Percentiles rank a stretch among this genome's conserved stretches.
Conservation (phyloP, 2,329 filamentous ascomycete species). For the Penicillium sp. region DNA sequence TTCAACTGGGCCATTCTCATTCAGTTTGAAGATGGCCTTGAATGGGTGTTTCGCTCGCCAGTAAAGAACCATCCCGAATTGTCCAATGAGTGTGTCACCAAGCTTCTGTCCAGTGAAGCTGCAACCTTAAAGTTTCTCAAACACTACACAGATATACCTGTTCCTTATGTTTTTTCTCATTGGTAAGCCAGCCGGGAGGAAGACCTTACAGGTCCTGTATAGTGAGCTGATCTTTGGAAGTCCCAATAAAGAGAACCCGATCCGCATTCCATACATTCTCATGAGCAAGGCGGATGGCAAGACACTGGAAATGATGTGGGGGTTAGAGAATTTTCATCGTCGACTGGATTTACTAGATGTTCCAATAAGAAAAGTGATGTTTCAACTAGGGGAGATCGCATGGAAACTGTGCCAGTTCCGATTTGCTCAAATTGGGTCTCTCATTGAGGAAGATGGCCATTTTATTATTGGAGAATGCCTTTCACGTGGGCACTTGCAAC, state of each 20-base stretch:
- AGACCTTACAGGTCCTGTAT: not conserved
- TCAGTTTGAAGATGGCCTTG: not conserved
- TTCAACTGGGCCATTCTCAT: not conserved
- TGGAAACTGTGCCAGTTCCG: not conserved
- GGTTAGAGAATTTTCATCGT: not conserved
- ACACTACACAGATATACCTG: not conserved
- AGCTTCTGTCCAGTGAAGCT: not conserved
- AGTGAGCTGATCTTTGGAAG: not conserved
- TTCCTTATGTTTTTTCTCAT: not conserved
- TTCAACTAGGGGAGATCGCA: not conserved
- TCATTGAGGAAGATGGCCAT: not conserved
- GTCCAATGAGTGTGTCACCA: not conserved
- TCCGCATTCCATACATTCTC: conserved; percentile 1
- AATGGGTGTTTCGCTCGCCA: not conserved
- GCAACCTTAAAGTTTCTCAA: not conserved
- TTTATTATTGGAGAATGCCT: not conserved
- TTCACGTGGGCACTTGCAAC: not conserved
- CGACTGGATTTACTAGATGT: not conserved
- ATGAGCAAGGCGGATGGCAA: not conserved
- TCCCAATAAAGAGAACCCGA: not conserved
- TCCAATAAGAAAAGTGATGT: not conserved
- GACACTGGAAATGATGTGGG: not conserved
- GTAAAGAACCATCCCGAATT: not conserved
- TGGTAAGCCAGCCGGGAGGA: not conserved
- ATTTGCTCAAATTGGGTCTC: not conserved